Conservation (phyloP, 768 basidiomycete genomes). For the Trichaptum fuscoviolaceum region DNA sequence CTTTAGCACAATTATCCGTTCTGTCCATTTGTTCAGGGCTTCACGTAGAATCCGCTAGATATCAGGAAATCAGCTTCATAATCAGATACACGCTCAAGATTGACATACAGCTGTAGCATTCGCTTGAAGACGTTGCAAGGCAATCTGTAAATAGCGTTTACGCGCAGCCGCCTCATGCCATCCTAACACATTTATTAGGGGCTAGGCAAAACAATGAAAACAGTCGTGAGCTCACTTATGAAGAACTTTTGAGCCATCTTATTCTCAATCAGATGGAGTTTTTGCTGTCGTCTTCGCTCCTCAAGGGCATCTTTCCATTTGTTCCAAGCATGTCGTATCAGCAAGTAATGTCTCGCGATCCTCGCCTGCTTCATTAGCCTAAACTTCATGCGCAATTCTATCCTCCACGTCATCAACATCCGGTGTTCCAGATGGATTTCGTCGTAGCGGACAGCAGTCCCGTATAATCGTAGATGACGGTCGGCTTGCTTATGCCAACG, state of each 20-base stretch:
- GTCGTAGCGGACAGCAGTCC: conserved; percentile 39
- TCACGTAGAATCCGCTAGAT: conserved; percentile 50
- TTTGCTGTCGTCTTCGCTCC: conserved; percentile 38
- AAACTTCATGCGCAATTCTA: conserved; percentile 43
- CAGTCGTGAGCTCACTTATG: conserved; percentile 25
- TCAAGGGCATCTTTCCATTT: conserved; percentile 43
- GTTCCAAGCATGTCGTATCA: conserved; percentile 42
- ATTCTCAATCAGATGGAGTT: conserved; percentile 38
- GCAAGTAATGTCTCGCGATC: conserved; percentile 46
- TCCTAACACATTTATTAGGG: conserved; percentile 26
- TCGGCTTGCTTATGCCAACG: background rate
- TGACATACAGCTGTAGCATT: background rate
- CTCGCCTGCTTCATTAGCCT: conserved; percentile 51
- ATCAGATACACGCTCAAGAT: background rate
- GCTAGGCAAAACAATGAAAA: conserved; percentile 1
- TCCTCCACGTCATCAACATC: conserved; percentile 50
- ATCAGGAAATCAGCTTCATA: background rate
- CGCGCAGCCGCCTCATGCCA: conserved; percentile 41
- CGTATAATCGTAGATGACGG: background rate
- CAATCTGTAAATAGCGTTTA: conserved; percentile 32
- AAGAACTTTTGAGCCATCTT: conserved; percentile 32
- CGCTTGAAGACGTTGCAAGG: conserved; percentile 10
- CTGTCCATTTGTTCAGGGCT: conserved; percentile 58
- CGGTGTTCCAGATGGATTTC: conserved; percentile 33
- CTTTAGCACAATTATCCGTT: conserved; percentile 68